phyloP scores from a whole-genome alignment of 208 protist genomes.

The Lotmaria passim region DNA sequence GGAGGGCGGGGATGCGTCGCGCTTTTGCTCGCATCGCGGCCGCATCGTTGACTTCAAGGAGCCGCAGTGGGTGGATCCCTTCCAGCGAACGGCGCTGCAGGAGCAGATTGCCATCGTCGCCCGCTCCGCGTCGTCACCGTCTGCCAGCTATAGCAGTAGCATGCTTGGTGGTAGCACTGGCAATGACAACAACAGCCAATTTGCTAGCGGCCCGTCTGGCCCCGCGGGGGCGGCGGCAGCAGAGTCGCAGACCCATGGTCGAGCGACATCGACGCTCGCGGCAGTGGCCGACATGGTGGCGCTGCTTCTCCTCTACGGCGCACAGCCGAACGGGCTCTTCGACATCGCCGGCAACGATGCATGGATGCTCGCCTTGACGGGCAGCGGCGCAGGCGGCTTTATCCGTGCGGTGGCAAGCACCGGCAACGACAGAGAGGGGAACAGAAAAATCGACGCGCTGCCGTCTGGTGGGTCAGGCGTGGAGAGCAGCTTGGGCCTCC shows the following conservation, averaged over 20 bases:
- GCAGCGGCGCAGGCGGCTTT: conserved; percentile 9
- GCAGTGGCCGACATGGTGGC: conserved; percentile 30
- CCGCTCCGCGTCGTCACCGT: neutral
- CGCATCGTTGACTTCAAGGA: conserved; percentile 67
- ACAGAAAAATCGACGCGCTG: neutral
- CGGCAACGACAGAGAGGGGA: neutral
- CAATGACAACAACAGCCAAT: neutral
- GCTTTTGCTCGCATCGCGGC: neutral
- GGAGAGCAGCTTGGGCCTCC: conserved; percentile 22
- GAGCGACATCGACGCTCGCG: conserved; percentile 1
- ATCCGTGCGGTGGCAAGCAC: neutral
- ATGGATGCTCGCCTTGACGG: conserved; percentile 67
- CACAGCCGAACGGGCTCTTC: conserved; percentile 59
- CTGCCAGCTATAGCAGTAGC: neutral
- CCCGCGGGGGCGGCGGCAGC: neutral
- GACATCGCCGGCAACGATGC: conserved; percentile 70
- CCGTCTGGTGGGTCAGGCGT: conserved; percentile 14
- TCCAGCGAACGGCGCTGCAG: conserved; percentile 69
- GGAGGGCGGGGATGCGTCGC: neutral
- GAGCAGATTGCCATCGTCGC: conserved; percentile 44
- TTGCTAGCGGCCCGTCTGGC: too few relatives aligned
- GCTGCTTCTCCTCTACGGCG: conserved; percentile 59
- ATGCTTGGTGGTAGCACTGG: neutral
- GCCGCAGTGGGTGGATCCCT: conserved; percentile 47
- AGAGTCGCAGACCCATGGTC: neutral